Percentiles rank a stretch among this genome's conserved stretches.
Evolutionary conservation across 768 basidiomycete species (phyloP).

Genomic region (Podaxis sp.): DNA sequence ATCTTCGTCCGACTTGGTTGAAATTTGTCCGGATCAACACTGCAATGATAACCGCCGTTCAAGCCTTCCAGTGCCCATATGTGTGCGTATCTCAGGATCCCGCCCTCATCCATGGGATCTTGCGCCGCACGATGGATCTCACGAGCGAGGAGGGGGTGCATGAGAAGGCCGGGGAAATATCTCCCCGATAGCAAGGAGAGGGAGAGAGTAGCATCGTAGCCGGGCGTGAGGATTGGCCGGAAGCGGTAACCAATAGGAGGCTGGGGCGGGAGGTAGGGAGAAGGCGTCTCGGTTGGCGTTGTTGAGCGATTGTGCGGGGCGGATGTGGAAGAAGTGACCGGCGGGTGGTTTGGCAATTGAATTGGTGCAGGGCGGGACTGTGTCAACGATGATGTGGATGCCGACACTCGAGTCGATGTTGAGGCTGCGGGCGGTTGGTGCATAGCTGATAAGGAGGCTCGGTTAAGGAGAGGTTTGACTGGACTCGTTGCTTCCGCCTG

Average conservation of each 20-base stretch:
- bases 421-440: not conserved
- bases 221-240: constrained; percentile 58
- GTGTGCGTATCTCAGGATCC: constrained; percentile 39
- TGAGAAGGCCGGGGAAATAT: constrained; percentile 72
- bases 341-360: not conserved
- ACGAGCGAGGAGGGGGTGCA: constrained; percentile 54
- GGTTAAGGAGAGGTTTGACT: not conserved
- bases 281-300: constrained; percentile 5
- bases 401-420: not conserved
- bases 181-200: constrained; percentile 71
- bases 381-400: not conserved
- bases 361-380: not conserved
- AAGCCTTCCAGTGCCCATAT: constrained; percentile 74
- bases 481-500: not conserved
- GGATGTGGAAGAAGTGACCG: not conserved
- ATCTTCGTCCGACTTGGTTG: constrained; percentile 47
- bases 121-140: constrained; percentile 35
- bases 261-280: constrained; percentile 43
- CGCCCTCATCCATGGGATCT: constrained; percentile 27
- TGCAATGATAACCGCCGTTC: constrained; percentile 59
- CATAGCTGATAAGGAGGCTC: not conserved
- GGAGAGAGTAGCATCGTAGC: constrained; percentile 61
- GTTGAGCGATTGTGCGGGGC: not conserved
- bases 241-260: constrained; percentile 69
- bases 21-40: constrained; percentile 64